These are phyloP conservation scores for Lactarius vividus DNA, from an alignment of 768 basidiomycete genomes.

Conservation along the genomic window DNA sequence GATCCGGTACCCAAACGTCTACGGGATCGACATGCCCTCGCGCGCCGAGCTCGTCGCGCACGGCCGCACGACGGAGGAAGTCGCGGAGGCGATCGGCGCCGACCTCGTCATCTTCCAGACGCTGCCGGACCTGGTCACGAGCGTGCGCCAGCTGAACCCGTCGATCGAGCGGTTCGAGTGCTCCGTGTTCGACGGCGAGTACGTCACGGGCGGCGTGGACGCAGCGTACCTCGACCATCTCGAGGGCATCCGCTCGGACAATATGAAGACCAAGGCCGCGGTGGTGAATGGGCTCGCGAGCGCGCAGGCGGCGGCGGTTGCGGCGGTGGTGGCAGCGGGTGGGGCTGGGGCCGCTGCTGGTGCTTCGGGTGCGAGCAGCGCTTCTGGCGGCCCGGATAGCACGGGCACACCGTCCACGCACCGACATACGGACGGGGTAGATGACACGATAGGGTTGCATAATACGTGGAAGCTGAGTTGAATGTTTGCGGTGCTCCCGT, in stretches of 20 bases:
- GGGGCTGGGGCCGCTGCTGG: too few relatives aligned
- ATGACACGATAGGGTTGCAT: constrained; percentile 77
- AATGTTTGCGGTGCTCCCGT: neutral
- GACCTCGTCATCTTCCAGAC: constrained; percentile 97
- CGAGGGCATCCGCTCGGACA: constrained; percentile 79
- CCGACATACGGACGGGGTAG: constrained; percentile 57
- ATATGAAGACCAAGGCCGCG: constrained; percentile 56
- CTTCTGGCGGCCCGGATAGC: constrained; percentile 27
- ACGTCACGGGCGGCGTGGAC: constrained; percentile 91
- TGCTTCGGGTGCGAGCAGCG: constrained; percentile 21
- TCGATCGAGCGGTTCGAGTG: constrained; percentile 82
- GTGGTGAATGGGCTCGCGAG: constrained; percentile 33
- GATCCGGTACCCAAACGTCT: constrained; percentile 95
- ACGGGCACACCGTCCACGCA: constrained; percentile 31
- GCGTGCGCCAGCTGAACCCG: constrained; percentile 83
- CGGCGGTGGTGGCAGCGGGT: constrained; percentile 36
- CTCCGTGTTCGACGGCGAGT: constrained; percentile 96
- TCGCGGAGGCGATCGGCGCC: constrained; percentile 91
- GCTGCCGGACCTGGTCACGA: constrained; percentile 79
- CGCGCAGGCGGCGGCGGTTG: constrained; percentile 31
- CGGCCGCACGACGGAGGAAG: constrained; percentile 94
- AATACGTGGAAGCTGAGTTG: constrained; percentile 54
- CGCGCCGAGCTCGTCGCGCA: constrained; percentile 91
- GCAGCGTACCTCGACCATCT: constrained; percentile 74
- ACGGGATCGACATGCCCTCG: constrained; percentile 99